These are phyloP conservation scores for Arthrobotrys musiformis DNA, from an alignment of 2,329 filamentous ascomycete genomes.

Conservation along the genomic window DNA sequence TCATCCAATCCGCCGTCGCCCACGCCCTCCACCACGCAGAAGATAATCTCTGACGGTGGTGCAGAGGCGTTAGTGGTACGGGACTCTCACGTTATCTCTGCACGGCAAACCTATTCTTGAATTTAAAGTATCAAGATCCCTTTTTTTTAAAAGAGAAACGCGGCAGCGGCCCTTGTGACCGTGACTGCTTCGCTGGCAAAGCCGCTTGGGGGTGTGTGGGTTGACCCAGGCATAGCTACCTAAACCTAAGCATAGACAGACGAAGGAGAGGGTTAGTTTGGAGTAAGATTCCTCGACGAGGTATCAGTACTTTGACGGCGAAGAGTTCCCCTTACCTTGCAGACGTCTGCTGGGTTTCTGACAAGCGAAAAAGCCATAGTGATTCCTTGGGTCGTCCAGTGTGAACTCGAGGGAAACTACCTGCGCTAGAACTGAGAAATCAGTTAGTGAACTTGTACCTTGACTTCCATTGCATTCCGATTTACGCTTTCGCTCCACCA, in stretches of 20 bases:
- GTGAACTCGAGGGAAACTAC: background rate
- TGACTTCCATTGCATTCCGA: conserved; percentile 38
- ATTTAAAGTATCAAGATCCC: conserved; percentile 56
- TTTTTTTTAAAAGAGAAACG: conserved; percentile 54
- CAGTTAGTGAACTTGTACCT: conserved; percentile 31
- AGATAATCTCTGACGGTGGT: conserved; percentile 26
- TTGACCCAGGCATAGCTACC: background rate
- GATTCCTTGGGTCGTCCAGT: conserved; percentile 11
- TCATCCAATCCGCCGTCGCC: conserved; percentile 51
- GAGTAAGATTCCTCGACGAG: conserved; percentile 15
- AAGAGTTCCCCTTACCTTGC: conserved; percentile 53
- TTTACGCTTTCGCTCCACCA: conserved; percentile 46
- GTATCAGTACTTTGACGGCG: conserved; percentile 46
- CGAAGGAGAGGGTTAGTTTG: background rate
- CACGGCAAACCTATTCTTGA: conserved; percentile 56
- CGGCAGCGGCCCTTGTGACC: conserved; percentile 56
- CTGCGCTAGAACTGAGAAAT: background rate
- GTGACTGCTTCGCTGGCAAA: conserved; percentile 56
- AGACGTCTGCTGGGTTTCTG: conserved; percentile 41
- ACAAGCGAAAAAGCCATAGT: conserved; percentile 50
- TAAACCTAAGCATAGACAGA: background rate
- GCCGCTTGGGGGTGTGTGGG: conserved; percentile 37
- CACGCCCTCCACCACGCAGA: conserved; percentile 53
- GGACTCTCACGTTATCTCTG: conserved; percentile 54
- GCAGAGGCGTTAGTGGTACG: conserved; percentile 35